Conservation (phyloP, 1,284 basidiomycete genomes). For the Mycosarcoma mackinlayi region DNA sequence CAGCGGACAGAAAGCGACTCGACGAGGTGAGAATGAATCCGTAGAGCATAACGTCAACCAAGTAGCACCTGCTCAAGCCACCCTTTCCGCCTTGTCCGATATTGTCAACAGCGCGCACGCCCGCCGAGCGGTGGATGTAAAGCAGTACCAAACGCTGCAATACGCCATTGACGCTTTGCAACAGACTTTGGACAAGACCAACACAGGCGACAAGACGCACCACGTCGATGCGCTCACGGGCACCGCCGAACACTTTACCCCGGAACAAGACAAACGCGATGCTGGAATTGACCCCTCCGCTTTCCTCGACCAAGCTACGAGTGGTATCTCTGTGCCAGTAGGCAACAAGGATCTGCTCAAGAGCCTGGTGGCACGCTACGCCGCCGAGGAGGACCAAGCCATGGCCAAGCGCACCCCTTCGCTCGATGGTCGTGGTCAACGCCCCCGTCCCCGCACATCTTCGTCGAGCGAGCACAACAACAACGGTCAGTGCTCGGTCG, state of each 20-base stretch:
- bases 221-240: constrained; percentile 44
- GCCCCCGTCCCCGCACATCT: constrained; percentile 26
- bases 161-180: constrained; percentile 37
- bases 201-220: constrained; percentile 38
- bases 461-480: constrained; percentile 35
- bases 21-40: constrained; percentile 44
- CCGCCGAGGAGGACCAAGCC: constrained; percentile 36
- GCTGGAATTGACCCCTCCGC: constrained; percentile 15
- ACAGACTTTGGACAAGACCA: constrained; percentile 38
- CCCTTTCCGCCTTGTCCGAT: constrained; percentile 49
- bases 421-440: constrained; percentile 36
- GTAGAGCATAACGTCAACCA: constrained; percentile 33
- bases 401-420: constrained; percentile 42
- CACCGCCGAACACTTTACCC: constrained; percentile 30
- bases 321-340: constrained; percentile 39
- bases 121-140: constrained; percentile 56
- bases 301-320: constrained; percentile 19
- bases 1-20: constrained; percentile 32
- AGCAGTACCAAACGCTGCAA: constrained; percentile 38
- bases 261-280: constrained; percentile 16
- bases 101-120: constrained; percentile 51
- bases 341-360: constrained; percentile 40
- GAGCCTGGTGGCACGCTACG: constrained; percentile 28
- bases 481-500: constrained; percentile 54
- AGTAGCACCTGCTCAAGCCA: constrained; percentile 51